Percentiles rank a stretch among this genome's conserved stretches.
These are phyloP conservation scores for Stemphylium lycopersici DNA, from an alignment of 2,329 filamentous ascomycete genomes.

Conservation along the genomic window DNA sequence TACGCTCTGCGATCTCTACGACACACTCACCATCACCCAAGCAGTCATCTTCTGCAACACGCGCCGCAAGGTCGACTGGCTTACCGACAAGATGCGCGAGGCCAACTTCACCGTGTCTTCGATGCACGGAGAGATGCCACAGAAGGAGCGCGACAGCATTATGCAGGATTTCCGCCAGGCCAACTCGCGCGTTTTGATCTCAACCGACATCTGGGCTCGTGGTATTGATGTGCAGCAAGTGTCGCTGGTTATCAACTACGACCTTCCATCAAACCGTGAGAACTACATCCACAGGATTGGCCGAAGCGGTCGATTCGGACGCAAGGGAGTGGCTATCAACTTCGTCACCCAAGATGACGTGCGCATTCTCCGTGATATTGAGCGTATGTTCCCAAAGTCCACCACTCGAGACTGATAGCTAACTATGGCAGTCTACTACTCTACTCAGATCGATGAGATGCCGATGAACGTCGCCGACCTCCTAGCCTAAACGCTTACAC, in stretches of 20 bases:
- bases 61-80: slow-evolving; percentile 97
- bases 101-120: slow-evolving; percentile 98
- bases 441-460: slow-evolving; percentile 98
- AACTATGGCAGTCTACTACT: slow-evolving; percentile 77
- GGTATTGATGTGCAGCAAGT: slow-evolving; percentile 99
- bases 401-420: slow-evolving; percentile 30
- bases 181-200: slow-evolving; percentile 94
- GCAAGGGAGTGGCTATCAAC: slow-evolving; percentile 99
- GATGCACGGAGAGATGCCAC: slow-evolving; percentile 99
- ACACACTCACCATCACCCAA: slow-evolving; percentile 97
- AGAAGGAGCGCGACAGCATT: slow-evolving; percentile 96
- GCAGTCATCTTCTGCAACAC: slow-evolving; percentile 99
- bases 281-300: slow-evolving; percentile 99
- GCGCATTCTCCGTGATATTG: slow-evolving; percentile 94
- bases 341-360: slow-evolving; percentile 99
- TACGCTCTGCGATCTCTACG: slow-evolving; percentile 97
- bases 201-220: slow-evolving; percentile 96
- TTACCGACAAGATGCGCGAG: slow-evolving; percentile 99
- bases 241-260: slow-evolving; percentile 98
- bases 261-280: slow-evolving; percentile 96
- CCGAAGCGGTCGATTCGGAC: slow-evolving; percentile 90
- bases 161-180: slow-evolving; percentile 99
- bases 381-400: slow-evolving; percentile 63
- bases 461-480: slow-evolving; percentile 77
- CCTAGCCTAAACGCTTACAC: slow-evolving; percentile 28